Conservation (phyloP, 768 basidiomycete genomes). For the Strobilomyces dryophilus region DNA sequence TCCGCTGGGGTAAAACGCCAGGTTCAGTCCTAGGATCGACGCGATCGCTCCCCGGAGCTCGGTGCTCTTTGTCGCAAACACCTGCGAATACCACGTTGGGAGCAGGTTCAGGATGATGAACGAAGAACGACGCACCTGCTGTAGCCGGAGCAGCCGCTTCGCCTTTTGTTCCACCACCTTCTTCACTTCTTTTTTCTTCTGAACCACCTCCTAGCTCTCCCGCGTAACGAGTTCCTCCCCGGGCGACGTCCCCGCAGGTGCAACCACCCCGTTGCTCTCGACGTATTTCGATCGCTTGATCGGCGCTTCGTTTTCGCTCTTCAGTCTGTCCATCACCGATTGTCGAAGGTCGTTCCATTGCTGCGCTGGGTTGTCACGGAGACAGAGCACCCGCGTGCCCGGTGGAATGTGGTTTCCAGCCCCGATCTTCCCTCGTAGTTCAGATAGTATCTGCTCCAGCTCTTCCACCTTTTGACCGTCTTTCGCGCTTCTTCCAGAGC, state of each 20-base stretch:
- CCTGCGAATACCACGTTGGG: constrained; percentile 36
- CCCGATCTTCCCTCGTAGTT: constrained; percentile 71
- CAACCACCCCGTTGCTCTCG: constrained; percentile 39
- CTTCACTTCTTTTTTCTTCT: constrained; percentile 64
- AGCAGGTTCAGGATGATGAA: background rate
- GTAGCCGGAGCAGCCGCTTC: constrained; percentile 71
- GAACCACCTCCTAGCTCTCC: constrained; percentile 72
- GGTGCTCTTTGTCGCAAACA: constrained; percentile 78
- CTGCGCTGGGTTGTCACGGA: constrained; percentile 79
- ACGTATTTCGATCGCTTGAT: constrained; percentile 61
- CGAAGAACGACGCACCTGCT: constrained; percentile 53
- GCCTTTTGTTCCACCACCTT: constrained; percentile 70
- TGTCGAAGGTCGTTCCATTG: constrained; percentile 75
- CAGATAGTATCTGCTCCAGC: constrained; percentile 77
- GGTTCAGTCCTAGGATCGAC: constrained; percentile 84
- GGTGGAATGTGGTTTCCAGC: constrained; percentile 74
- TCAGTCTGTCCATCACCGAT: constrained; percentile 70
- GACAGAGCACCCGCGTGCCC: constrained; percentile 59
- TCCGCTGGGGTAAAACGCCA: constrained; percentile 89
- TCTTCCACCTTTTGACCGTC: constrained; percentile 51
- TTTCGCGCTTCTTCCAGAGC: constrained; percentile 42
- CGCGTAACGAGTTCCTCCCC: constrained; percentile 55
- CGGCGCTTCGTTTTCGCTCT: constrained; percentile 80
- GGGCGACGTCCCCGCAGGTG: constrained; percentile 13
- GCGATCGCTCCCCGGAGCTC: constrained; percentile 67